Percentiles rank a stretch among this genome's conserved stretches.
Conservation (phyloP, 1,284 basidiomycete genomes). For the Veloboletus limbatus region DNA sequence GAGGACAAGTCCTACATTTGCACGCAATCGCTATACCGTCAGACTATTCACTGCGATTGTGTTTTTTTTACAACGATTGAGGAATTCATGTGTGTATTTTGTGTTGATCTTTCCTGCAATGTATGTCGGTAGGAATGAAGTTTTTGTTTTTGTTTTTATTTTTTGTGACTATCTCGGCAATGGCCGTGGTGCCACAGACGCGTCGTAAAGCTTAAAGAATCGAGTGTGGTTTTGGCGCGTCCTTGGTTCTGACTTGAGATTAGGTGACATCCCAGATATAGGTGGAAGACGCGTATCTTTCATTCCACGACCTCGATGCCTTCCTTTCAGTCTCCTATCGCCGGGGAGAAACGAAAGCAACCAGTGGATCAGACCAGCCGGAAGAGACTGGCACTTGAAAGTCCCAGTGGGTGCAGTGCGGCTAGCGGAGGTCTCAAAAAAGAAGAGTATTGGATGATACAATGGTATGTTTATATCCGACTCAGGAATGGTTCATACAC, state of each 20-base stretch:
- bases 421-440: conserved; percentile 9
- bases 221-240: conserved; percentile 3
- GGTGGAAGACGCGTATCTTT: conserved; percentile 1
- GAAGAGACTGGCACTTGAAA: conserved; percentile 37
- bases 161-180: conserved; percentile 23
- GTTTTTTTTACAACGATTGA: too few relatives aligned
- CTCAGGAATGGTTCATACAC: background rate
- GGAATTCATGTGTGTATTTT: too few relatives aligned
- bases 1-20: background rate
- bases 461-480: conserved; percentile 47
- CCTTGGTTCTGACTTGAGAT: background rate
- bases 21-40: background rate
- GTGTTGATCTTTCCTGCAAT: too few relatives aligned
- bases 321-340: conserved; percentile 12
- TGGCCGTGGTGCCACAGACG: conserved; percentile 25
- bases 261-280: background rate
- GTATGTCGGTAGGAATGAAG: too few relatives aligned
- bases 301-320: conserved; percentile 14
- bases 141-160: too few relatives aligned
- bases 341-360: conserved; percentile 32
- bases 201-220: conserved; percentile 12
- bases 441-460: conserved; percentile 63
- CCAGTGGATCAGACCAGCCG: conserved; percentile 29
- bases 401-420: conserved; percentile 12
- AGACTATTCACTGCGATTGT: too few relatives aligned